Base-by-base conservation (phyloP, 1,284 basidiomycete species). In the Cryptococcus sp. region DNA sequence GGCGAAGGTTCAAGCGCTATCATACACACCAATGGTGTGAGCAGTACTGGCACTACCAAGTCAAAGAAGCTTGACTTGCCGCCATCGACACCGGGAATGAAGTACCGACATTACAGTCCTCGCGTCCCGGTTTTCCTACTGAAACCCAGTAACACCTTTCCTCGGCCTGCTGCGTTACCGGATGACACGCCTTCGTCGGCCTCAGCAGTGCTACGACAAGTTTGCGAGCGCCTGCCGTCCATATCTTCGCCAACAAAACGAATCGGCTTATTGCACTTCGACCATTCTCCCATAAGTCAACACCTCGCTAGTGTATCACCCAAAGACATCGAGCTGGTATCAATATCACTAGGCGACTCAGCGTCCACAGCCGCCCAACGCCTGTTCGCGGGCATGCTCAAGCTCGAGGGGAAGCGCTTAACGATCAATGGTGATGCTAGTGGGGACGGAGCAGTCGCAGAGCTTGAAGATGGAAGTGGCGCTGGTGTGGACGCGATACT, bases 81-180 rank as follows among this genome's bases (percentile, higher is more conserved):
- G 0, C 95, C 95, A 1, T 94, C 92, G 1, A 99, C 96, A 0
- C 96, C 96, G 0, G 96, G 96, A n/a, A 97, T 98, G 94, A 99
- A 99, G 80, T 99, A 99, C 77, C 85, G 90, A 52, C 96, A 99
- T 80, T 99, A 99, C 76, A 90, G 93, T 25, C 95, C 95, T 1
- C 82, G 86, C 1, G 86, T 92, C 13, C 91, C 92, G 2, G 89
- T 94, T 20, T 85, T 85, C 25, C 82, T 96, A 7, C 79, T 95
- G 27, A 81, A 85, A 57, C 86, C 87, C 1, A 69, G 61, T 60
- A 72, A 71, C 57, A 66, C 64, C 10, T 79, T 54, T 67, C 77
- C 55, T 78, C 82, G 19, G 54, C 65, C 81, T 81, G 3, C 73
- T 6, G 23, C 23, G 22, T 50, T 61, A 20, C 25, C 59, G 17